These are phyloP conservation scores for Hypoxylon sp. DNA, from an alignment of 2,329 filamentous ascomycete species.

Conservation along the genomic window DNA sequence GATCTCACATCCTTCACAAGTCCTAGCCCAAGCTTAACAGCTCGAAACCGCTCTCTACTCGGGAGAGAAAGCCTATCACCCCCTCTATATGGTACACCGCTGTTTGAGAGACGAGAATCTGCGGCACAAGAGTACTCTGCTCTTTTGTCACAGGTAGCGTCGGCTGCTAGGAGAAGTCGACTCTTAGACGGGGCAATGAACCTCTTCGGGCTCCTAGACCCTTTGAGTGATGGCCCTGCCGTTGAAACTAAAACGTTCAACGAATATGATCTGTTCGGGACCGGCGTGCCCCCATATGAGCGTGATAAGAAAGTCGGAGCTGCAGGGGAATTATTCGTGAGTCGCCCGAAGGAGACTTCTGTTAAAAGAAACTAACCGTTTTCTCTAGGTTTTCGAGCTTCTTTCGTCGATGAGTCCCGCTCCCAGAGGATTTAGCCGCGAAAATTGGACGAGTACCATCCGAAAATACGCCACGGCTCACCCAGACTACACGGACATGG, in stretches of 20 bases:
- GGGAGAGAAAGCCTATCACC: neutral
- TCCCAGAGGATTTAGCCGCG: conserved; percentile 54
- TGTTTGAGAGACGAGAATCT: neutral
- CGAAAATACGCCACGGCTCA: conserved; percentile 57
- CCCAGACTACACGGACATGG: conserved; percentile 57
- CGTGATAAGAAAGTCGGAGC: conserved; percentile 44
- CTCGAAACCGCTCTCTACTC: neutral
- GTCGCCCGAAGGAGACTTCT: neutral
- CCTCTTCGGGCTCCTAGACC: conserved; percentile 4
- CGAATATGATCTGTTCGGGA: conserved; percentile 28
- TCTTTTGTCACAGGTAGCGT: conserved; percentile 23
- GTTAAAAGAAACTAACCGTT: neutral
- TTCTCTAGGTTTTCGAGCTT: conserved; percentile 58
- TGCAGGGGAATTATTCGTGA: conserved; percentile 43
- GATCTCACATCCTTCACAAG: neutral
- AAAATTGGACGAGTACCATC: conserved; percentile 65
- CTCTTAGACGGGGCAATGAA: conserved; percentile 8
- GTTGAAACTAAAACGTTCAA: neutral
- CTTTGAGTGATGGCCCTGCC: neutral
- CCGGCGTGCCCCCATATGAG: conserved; percentile 35
- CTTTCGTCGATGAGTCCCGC: conserved; percentile 50
- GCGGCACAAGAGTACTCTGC: conserved; percentile 12
- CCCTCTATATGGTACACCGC: neutral
- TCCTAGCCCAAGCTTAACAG: neutral
- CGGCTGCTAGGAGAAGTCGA: conserved; percentile 18